phyloP scores from a whole-genome alignment of 106 monocot genomes.

The Dendrobium chrysotoxum region DNA sequence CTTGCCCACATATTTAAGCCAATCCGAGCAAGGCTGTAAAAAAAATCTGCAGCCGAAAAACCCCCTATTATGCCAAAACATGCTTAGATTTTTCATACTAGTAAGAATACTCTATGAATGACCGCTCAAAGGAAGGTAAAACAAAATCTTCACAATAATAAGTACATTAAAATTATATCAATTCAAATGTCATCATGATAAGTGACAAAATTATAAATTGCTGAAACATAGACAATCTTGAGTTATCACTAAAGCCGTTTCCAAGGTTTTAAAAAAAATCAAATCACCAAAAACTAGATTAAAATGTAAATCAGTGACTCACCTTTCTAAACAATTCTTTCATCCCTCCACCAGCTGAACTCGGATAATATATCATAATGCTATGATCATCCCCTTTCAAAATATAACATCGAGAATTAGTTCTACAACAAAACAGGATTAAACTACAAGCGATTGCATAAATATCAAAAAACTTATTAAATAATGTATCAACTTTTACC shows the following conservation, averaged over 20 bases:
- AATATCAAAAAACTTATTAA: background rate
- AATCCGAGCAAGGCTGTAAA: background rate
- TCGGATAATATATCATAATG: constrained; percentile 99
- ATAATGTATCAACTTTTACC: background rate
- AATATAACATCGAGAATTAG: background rate
- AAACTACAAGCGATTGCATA: background rate
- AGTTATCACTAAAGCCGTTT: background rate
- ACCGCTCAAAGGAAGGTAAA: background rate
- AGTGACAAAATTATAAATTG: background rate
- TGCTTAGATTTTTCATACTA: background rate
- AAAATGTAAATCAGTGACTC: background rate
- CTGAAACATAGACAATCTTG: background rate
- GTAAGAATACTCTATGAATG: background rate
- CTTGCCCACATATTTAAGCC: background rate
- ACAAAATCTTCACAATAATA: background rate
- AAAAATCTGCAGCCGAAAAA: background rate
- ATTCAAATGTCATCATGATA: constrained; percentile 1
- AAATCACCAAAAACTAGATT: background rate
- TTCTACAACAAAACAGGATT: background rate
- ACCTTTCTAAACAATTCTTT: constrained; percentile 98
- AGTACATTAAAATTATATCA: constrained; percentile 1
- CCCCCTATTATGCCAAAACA: background rate
- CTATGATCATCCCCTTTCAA: constrained; percentile 91
- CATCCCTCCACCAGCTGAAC: constrained; percentile 98
- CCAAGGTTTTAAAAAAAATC: background rate